Conservation (phyloP, 371 early-diverging fungal species). For the Mucor sp. region DNA sequence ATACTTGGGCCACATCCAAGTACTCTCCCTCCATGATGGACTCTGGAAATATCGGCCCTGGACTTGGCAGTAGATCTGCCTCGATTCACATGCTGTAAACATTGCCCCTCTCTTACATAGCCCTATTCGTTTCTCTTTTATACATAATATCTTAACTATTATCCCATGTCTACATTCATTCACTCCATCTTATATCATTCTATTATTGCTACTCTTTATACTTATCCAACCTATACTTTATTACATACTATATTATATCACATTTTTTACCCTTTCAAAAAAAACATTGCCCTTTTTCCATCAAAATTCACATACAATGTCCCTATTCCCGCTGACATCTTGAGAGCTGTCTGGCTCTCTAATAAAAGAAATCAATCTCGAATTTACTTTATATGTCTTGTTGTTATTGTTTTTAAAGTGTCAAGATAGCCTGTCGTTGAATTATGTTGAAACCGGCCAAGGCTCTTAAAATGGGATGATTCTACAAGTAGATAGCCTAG, state of each 20-base stretch:
- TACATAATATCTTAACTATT: neutral
- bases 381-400: neutral
- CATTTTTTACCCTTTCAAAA: neutral
- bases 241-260: neutral
- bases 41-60: neutral
- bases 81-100: neutral
- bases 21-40: neutral
- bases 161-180: neutral
- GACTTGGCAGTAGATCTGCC: neutral
- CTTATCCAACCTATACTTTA: neutral
- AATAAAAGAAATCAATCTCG: neutral
- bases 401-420: neutral
- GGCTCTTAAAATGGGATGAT: too few relatives aligned
- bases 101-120: neutral
- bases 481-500: too few relatives aligned
- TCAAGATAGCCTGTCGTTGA: neutral
- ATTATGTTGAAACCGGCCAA: too few relatives aligned
- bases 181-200: neutral
- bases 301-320: neutral
- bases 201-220: neutral
- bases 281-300: neutral
- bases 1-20: neutral
- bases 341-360: neutral
- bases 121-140: neutral
- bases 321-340: too few relatives aligned